Evolutionary conservation across 129 eudicot species (phyloP).

Genomic region (Lactuca sativa): DNA sequence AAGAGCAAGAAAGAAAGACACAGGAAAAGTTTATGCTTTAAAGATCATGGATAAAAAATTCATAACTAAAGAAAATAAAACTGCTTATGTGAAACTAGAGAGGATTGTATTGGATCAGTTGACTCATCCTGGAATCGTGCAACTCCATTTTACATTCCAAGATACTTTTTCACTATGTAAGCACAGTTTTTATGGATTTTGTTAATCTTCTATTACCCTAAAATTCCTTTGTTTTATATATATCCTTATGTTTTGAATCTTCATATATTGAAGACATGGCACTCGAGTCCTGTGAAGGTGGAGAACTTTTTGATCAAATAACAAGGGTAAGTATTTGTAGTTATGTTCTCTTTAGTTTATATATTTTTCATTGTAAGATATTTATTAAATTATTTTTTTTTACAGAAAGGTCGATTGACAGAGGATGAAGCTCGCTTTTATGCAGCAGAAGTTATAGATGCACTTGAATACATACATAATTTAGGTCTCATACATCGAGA

Average conservation of each 20-base stretch:
- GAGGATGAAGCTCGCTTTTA: conserved; percentile 91
- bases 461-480: conserved; percentile 89
- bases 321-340: conserved; percentile 64
- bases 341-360: neutral
- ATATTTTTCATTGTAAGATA: conserved; percentile 7
- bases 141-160: conserved; percentile 88
- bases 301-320: conserved; percentile 98
- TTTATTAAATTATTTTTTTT: conserved; percentile 4
- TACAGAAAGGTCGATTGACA: conserved; percentile 87
- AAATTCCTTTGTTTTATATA: conserved; percentile 10
- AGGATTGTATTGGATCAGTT: conserved; percentile 95
- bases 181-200: conserved; percentile 31
- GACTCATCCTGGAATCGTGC: conserved; percentile 92
- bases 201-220: neutral
- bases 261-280: conserved; percentile 75
- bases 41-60: conserved; percentile 99
- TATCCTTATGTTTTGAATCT: neutral
- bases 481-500: conserved; percentile 93
- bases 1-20: conserved; percentile 93
- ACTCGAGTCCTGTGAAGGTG: conserved; percentile 98
- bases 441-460: conserved; percentile 92
- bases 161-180: conserved; percentile 89
- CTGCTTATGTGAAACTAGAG: conserved; percentile 95
- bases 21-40: conserved; percentile 82
- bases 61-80: conserved; percentile 96